Percentiles rank a stretch among this genome's conserved stretches.
Conservation (phyloP, 2,329 filamentous ascomycete species). For the Venturia effusa region DNA sequence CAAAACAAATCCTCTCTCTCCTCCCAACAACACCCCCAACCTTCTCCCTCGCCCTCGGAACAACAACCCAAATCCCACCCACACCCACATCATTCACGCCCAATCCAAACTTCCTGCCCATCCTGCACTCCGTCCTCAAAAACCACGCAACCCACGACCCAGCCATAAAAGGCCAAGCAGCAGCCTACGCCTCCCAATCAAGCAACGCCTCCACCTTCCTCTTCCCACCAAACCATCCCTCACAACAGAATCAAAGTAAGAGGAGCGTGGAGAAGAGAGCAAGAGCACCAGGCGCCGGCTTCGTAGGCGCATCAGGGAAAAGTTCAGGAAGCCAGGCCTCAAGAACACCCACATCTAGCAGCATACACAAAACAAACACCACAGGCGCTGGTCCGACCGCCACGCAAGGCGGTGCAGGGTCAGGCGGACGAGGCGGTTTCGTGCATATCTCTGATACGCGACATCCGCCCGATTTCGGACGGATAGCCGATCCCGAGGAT, state of each 20-base stretch:
- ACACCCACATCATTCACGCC: conserved; percentile 45
- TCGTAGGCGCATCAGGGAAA: conserved; percentile 13
- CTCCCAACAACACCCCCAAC: conserved; percentile 44
- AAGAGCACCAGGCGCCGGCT: conserved; percentile 15
- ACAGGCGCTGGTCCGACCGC: conserved; percentile 45
- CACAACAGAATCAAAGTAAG: conserved; percentile 16
- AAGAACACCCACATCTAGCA: conserved; percentile 22
- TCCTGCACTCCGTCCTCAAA: conserved; percentile 45
- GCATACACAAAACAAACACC: conserved; percentile 19
- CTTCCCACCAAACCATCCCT: conserved; percentile 16
- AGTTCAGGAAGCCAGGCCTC: conserved; percentile 20
- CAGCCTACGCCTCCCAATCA: conserved; percentile 38
- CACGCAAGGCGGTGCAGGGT: conserved; percentile 47
- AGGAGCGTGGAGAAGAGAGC: conserved; percentile 16
- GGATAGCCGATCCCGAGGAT: conserved; percentile 56
- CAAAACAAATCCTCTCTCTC: conserved; percentile 42
- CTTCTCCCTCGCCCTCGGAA: conserved; percentile 43
- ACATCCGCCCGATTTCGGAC: conserved; percentile 50
- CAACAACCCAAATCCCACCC: conserved; percentile 42
- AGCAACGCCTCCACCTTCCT: conserved; percentile 36
- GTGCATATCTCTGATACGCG: conserved; percentile 52
- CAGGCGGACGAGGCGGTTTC: conserved; percentile 48
- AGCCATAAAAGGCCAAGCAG: conserved; percentile 45
- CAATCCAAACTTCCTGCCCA: conserved; percentile 45
- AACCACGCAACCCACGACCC: conserved; percentile 46